A percentile compares a stretch with the other conserved stretches of the same genome.
phyloP scores from a whole-genome alignment of 139 green algal genomes.

The Tetradesmus lagerheimii region DNA sequence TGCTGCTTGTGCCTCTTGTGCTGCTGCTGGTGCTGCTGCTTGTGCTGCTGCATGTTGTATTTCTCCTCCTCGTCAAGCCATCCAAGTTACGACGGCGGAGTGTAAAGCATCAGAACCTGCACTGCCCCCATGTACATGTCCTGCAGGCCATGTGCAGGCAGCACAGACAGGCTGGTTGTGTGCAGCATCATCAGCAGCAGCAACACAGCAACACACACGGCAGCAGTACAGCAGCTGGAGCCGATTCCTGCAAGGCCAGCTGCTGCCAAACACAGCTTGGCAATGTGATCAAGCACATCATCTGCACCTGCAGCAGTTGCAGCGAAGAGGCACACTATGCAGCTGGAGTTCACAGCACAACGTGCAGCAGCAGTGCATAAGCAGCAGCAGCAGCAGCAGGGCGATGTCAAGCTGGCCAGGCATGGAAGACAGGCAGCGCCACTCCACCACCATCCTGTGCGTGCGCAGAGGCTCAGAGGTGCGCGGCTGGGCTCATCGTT shows the following conservation, averaged over 20 bases:
- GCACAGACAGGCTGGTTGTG: background rate
- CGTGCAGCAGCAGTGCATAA: constrained; percentile 25
- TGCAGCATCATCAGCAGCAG: constrained; percentile 13
- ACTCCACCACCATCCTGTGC: constrained; percentile 85
- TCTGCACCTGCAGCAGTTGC: constrained; percentile 4
- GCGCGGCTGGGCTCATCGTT: background rate
- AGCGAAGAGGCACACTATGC: background rate
- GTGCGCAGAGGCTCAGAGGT: constrained; percentile 83
- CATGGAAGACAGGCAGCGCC: background rate
- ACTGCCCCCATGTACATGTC: background rate
- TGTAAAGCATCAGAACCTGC: too few species aligned
- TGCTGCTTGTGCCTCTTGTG: too few species aligned
- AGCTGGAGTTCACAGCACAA: background rate
- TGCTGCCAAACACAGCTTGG: background rate
- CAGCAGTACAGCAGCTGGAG: background rate
- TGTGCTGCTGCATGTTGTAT: background rate
- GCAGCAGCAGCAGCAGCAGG: constrained; percentile 36
- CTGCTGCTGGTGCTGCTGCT: background rate
- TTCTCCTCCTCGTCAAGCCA: background rate
- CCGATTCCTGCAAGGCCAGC: background rate
- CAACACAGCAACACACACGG: background rate
- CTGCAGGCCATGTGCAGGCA: constrained; percentile 10
- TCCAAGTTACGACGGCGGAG: too few species aligned
- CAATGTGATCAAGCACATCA: background rate
- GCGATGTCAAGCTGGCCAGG: background rate